Conservation (phyloP, 2,329 filamentous ascomycete species). For the Fusarium coicis region DNA sequence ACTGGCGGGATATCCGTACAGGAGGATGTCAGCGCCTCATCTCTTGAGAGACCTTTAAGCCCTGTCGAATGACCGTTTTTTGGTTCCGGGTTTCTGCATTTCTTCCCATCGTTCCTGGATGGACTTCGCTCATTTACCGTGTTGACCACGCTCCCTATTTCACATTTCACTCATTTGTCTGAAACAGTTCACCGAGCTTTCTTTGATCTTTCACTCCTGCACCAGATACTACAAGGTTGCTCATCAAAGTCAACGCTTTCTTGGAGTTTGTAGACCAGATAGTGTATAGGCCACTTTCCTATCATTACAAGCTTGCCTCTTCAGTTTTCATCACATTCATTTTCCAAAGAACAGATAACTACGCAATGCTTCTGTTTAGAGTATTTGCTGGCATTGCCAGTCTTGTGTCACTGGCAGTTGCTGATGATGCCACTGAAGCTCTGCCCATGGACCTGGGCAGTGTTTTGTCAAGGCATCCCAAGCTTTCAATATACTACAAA, state of each 20-base stretch:
- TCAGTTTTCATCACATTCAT: neutral
- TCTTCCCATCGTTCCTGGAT: neutral
- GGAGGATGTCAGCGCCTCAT: slow-evolving; percentile 8
- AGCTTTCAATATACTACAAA: slow-evolving; percentile 57
- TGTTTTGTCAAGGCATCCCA: slow-evolving; percentile 52
- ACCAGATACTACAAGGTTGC: neutral
- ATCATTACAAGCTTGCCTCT: neutral
- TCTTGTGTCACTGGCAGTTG: slow-evolving; percentile 25
- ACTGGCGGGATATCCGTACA: slow-evolving; percentile 10
- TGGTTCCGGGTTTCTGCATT: neutral
- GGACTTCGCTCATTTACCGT: slow-evolving; percentile 22
- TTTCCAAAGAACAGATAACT: neutral
- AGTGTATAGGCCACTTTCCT: neutral
- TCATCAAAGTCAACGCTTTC: neutral
- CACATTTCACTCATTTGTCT: slow-evolving; percentile 10
- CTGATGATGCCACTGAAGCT: slow-evolving; percentile 30
- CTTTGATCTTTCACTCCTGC: neutral
- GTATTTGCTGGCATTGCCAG: slow-evolving; percentile 37
- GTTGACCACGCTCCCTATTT: slow-evolving; percentile 15
- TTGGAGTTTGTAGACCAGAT: neutral
- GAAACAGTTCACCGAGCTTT: neutral
- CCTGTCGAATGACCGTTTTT: slow-evolving; percentile 1
- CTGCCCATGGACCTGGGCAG: slow-evolving; percentile 51
- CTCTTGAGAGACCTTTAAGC: slow-evolving; percentile 12
- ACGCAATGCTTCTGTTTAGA: slow-evolving; percentile 34